A percentile compares a stretch with the other conserved stretches of the same genome.
phyloP scores from a whole-genome alignment of 768 basidiomycete genomes.

The Kwoniella shandongensis region DNA sequence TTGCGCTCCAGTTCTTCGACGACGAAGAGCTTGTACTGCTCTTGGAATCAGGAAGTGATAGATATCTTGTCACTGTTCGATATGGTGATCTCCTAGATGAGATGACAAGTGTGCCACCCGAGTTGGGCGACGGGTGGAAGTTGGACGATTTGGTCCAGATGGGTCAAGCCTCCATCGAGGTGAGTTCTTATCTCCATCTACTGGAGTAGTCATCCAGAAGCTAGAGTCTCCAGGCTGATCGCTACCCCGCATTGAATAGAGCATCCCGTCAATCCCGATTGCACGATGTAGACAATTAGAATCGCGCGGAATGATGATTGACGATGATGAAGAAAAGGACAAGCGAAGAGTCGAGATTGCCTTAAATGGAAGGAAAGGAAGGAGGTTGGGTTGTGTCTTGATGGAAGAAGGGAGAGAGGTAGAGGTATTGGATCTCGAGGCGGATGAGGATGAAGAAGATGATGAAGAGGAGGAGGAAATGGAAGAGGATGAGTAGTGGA shows the following conservation, averaged over 20 bases:
- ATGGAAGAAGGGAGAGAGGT: conserved; percentile 26
- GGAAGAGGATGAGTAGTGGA: conserved; percentile 6
- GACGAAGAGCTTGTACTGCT: conserved; percentile 33
- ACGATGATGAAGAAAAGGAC: not conserved
- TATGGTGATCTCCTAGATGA: conserved; percentile 12
- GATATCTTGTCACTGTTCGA: conserved; percentile 23
- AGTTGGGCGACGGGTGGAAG: not conserved
- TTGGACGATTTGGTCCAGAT: conserved; percentile 5
- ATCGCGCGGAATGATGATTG: not conserved
- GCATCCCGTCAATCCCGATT: conserved; percentile 1
- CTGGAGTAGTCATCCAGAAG: not conserved
- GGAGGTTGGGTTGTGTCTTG: conserved; percentile 35
- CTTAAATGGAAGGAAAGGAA: conserved; percentile 34
- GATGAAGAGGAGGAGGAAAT: conserved; percentile 21
- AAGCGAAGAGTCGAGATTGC: conserved; percentile 11
- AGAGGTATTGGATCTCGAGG: conserved; percentile 35
- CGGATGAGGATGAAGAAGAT: conserved; percentile 29
- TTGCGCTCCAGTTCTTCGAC: conserved; percentile 39
- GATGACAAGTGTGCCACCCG: not conserved
- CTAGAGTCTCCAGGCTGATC: too few relatives aligned
- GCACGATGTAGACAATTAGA: conserved; percentile 6
- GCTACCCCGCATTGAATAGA: not conserved
- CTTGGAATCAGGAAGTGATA: conserved; percentile 7
- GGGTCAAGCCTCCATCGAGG: conserved; percentile 6
- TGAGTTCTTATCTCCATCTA: conserved; percentile 1